Evolutionary conservation across 1,139 yeast genomes (phyloP), one percentile per base, ranked within the genome.

Genomic region (Candida smagusa): DNA sequence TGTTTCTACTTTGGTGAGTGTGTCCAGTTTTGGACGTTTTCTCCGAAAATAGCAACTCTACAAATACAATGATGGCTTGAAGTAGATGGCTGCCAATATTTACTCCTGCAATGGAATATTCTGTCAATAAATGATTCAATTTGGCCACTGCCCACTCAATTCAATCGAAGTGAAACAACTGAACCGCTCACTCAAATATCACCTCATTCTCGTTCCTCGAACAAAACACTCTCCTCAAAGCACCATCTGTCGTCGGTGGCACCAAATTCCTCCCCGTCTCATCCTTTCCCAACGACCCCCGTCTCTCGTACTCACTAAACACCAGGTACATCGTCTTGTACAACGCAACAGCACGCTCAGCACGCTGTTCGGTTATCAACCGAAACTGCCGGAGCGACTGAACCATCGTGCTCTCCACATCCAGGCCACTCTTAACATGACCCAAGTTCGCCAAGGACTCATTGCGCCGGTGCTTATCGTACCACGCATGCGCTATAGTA

Each of bases 401-500:
- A 4, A 69, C 47, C 46, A 69, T 72, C 0, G 81, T 71, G 30
- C 74, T 72, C 30, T 59, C 59, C 3, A 62, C 47, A 47, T 72
- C 74, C 5, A 61, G 56, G 0, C 85, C 85, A 4, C 84, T 77
- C 51, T 66, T 73, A 9, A 79, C 76, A 5, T 63, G 61, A 1
- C 80, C 77, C 8, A 82, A 56, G 45, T 76, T 78, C 1, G 84
- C 72, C 40, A 77, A 64, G 22, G 71, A 70, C 40, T 68, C 65
- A 50, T 78, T 74, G 45, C 86, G 59, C 44, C 77, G 74, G 32
- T 61, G 61, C 30, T 78, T 76, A 53, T 81, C 87, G 53, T 77
- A 76, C 25, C 78, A 51, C 6, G 77, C 63, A 22, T 63, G 56
- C 0, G 81, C 72, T 7, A 82, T 68, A 0, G 87, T 68, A 47